Evolutionary conservation across 1,139 yeast genomes (phyloP).

Genomic region (Nakaseomyces sp.): DNA sequence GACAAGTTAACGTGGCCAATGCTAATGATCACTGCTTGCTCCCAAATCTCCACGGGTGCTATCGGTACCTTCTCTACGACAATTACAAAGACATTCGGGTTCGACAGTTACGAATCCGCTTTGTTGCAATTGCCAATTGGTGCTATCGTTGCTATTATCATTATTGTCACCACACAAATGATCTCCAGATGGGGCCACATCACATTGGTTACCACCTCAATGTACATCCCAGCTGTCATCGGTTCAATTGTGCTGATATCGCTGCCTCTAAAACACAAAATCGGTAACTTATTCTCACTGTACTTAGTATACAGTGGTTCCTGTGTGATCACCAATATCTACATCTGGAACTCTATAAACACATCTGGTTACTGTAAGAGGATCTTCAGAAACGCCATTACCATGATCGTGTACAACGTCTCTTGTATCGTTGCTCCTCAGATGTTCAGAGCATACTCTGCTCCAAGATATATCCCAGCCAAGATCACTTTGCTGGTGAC

Average conservation of each 20-base stretch:
- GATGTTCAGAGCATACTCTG: conserved; percentile 45
- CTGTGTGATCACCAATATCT: conserved; percentile 35
- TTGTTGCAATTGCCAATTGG: conserved; percentile 41
- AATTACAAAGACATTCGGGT: conserved; percentile 42
- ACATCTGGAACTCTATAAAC: conserved; percentile 37
- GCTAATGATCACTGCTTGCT: conserved; percentile 33
- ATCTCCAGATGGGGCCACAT: conserved; percentile 27
- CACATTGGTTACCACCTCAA: conserved; percentile 26
- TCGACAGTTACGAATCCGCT: conserved; percentile 33
- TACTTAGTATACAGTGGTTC: conserved; percentile 36
- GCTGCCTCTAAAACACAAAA: conserved; percentile 31
- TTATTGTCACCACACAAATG: conserved; percentile 29
- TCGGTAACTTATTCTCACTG: conserved; percentile 32
- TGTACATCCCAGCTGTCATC: conserved; percentile 32
- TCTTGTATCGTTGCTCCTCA: conserved; percentile 72
- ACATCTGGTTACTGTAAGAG: conserved; percentile 68
- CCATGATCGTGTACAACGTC: conserved; percentile 53
- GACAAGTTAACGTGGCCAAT: conserved; percentile 43
- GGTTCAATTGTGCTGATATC: conserved; percentile 42
- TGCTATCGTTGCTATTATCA: conserved; percentile 34
- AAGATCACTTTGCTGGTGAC: conserved; percentile 41
- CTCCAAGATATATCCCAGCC: conserved; percentile 46
- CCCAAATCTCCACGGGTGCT: conserved; percentile 39
- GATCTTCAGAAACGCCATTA: conserved; percentile 49
- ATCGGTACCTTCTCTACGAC: conserved; percentile 42